Conservation (phyloP, 176 grass and related monocot genomes). For the Metroxylon sagu region DNA sequence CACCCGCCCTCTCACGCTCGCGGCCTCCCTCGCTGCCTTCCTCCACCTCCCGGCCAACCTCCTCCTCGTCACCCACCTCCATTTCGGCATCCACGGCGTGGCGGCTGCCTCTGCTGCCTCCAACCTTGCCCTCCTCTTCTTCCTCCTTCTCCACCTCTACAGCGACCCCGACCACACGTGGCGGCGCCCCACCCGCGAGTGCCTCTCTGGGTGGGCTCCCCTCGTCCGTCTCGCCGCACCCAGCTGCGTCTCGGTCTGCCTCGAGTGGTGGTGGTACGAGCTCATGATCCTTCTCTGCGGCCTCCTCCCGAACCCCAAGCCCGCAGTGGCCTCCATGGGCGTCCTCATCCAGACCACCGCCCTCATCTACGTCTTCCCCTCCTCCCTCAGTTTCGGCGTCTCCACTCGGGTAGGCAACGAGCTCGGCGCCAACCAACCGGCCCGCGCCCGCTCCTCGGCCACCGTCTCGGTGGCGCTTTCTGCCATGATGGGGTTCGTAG, state of each 20-base stretch:
- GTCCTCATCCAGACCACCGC: constrained; percentile 96
- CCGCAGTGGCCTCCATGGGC: constrained; percentile 92
- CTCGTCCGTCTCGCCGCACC: constrained; percentile 52
- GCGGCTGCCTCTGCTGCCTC: constrained; percentile 66
- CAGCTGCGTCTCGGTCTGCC: constrained; percentile 86
- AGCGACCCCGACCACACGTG: constrained; percentile 17
- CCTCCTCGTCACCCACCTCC: constrained; percentile 47
- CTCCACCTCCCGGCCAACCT: constrained; percentile 68
- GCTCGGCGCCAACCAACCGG: constrained; percentile 72
- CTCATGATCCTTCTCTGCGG: constrained; percentile 94
- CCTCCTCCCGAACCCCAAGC: constrained; percentile 63
- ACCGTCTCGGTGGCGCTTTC: constrained; percentile 46
- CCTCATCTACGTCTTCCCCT: constrained; percentile 86
- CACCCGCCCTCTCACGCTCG: constrained; percentile 54
- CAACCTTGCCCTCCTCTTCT: constrained; percentile 55
- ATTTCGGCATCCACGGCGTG: constrained; percentile 45
- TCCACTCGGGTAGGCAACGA: constrained; percentile 95
- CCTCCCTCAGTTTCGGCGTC: constrained; percentile 67
- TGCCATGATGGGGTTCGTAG: constrained; percentile 50
- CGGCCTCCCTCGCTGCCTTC: constrained; percentile 32
- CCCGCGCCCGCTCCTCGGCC: constrained; percentile 42
- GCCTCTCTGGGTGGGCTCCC: constrained; percentile 58
- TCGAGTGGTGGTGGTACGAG: constrained; percentile 99
- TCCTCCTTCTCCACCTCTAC: constrained; percentile 32
- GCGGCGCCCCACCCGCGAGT: constrained; percentile 30